Percentiles rank a stretch among this genome's conserved stretches.
Evolutionary conservation across 139 green algal species (phyloP).

Genomic region (Spirogloea muscicola): DNA sequence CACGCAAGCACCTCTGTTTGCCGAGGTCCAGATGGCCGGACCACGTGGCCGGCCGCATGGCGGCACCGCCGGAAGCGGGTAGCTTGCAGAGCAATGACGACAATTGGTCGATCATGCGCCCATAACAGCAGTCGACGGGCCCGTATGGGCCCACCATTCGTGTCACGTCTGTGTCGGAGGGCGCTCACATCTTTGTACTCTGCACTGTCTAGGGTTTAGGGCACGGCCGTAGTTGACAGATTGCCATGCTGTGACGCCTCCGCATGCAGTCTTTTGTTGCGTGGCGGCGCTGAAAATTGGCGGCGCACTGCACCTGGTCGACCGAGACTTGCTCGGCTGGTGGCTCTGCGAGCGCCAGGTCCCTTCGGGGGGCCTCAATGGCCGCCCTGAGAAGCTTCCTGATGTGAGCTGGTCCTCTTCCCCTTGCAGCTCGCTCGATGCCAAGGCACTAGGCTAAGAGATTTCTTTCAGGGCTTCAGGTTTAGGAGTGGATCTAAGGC

Average conservation of each 20-base stretch:
- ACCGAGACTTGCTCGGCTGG: slow-evolving; percentile 87
- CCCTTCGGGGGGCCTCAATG: slow-evolving; percentile 83
- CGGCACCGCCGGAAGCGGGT: too few species aligned
- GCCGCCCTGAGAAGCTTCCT: slow-evolving; percentile 59
- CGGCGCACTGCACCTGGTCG: slow-evolving; percentile 66
- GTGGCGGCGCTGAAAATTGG: slow-evolving; percentile 82
- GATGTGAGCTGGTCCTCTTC: slow-evolving; percentile 53
- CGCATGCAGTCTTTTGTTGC: slow-evolving; percentile 88
- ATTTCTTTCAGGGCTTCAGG: too few species aligned
- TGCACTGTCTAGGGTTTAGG: not conserved
- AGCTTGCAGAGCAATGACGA: too few species aligned
- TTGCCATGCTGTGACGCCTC: not conserved
- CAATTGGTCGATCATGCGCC: too few species aligned
- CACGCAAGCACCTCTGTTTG: too few species aligned
- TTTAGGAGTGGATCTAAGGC: too few species aligned
- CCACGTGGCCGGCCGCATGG: too few species aligned
- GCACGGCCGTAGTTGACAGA: not conserved
- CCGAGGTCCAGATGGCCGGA: too few species aligned
- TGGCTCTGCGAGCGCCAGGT: slow-evolving; percentile 94
- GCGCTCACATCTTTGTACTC: not conserved
- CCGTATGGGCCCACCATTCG: too few species aligned
- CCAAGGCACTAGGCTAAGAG: too few species aligned
- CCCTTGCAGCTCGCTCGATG: too few species aligned
- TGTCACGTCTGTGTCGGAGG: not conserved
- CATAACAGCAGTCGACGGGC: too few species aligned